Evolutionary conservation across 306 rosid genomes (phyloP).

Genomic region (Benincasa hispida): DNA sequence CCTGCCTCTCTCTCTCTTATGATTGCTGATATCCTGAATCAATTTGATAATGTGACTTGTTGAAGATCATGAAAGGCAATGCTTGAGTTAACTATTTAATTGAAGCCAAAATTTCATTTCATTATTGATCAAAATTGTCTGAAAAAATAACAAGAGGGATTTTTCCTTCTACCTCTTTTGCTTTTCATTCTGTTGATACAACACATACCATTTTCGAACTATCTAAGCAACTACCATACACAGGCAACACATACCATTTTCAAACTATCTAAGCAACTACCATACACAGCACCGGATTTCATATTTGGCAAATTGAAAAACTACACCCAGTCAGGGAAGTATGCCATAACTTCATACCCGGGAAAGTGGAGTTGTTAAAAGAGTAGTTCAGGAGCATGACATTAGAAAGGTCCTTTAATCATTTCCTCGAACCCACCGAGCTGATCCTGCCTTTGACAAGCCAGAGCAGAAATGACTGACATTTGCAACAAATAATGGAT

Average conservation of each 20-base stretch:
- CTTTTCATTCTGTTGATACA: constrained; percentile 5
- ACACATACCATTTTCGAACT: not conserved
- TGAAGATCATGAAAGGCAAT: not conserved
- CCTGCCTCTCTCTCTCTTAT: not conserved
- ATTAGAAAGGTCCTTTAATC: constrained; percentile 19
- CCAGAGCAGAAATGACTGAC: constrained; percentile 85
- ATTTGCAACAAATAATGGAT: constrained; percentile 90
- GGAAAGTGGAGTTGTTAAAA: not conserved
- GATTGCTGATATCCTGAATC: not conserved
- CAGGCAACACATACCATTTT: not conserved
- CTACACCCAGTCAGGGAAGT: not conserved
- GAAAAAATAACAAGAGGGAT: not conserved
- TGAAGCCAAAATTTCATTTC: not conserved
- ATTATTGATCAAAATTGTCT: constrained; percentile 2
- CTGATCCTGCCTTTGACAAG: constrained; percentile 43
- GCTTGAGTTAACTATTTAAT: not conserved
- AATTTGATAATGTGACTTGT: not conserved
- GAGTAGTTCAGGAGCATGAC: not conserved
- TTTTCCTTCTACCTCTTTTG: not conserved
- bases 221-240: constrained; percentile 7
- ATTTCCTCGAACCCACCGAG: constrained; percentile 55
- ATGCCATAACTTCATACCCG: not conserved
- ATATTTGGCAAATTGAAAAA: not conserved
- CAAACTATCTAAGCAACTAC: constrained; percentile 6
- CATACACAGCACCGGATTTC: not conserved